Base-by-base conservation (phyloP, 441 rosid genomes). In the Macaranga tanarius region DNA sequence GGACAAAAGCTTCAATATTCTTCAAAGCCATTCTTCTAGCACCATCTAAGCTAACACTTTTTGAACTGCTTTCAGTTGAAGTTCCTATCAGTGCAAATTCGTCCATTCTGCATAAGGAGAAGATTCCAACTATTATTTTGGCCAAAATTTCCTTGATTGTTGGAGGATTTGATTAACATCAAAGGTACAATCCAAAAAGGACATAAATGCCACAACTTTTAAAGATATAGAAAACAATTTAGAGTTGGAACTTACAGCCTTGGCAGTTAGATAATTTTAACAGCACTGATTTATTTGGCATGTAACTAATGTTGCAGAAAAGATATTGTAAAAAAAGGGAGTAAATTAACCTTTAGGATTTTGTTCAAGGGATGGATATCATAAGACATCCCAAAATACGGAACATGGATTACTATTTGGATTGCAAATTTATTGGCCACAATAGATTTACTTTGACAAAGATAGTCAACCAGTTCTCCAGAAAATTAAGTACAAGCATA, bases 1-100 rank as follows among this genome's bases (percentile, higher is more conserved):
- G 85, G 55, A 95, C 83, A 77, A 92, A 95, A 55, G 86, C 81
- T 58, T 89, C 90, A 52, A 95, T 88, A 74, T 89, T 86, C 81
- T 88, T 89, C 84, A 93, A 79, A 56, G 99, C 99, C 91, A 85
- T 82, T 77, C 86, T 84, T 84, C 88, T 86, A 67, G 98, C 89
- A 56, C 92, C 96, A 77, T 90, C 95, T 73, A 95, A 85, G 85
- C 82, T 95, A 78, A 87, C 84, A 70, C 80, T 85, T 81, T 95
- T 95, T 25, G 92, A 90, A 65, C 81, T 79, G 84, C 84, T 85
- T 75, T 87, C 95, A 69, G 95, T 78, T 69, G 92, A 79, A 64
- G 89, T 79, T 73, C 94, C 97, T 64, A 80, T 63, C 63, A 84
- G 47, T 23, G 92, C 90, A 77, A 76, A 81, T 76, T 89, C 95